phyloP scores from a whole-genome alignment of 1,139 yeast genomes.

The Saccharomyces hybrid region DNA sequence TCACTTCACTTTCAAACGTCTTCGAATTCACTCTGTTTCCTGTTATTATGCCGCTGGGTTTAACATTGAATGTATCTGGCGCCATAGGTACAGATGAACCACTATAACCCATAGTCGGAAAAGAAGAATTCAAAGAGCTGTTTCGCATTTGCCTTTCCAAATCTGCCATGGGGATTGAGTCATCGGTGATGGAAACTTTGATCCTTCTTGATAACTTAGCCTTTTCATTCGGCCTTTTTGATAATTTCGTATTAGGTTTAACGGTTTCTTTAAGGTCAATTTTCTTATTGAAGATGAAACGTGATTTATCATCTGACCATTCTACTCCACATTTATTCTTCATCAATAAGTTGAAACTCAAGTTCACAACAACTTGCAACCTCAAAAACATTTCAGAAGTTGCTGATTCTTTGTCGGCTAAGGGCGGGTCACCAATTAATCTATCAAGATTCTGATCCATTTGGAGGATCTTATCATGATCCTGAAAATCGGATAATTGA shows the following conservation, averaged over 20 bases:
- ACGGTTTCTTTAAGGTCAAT: conserved; percentile 1
- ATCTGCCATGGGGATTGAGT: not conserved
- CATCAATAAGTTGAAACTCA: conserved; percentile 32
- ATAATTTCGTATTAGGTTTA: not conserved
- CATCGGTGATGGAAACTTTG: conserved; percentile 2
- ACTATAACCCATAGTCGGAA: conserved; percentile 22
- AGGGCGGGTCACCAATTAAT: conserved; percentile 24
- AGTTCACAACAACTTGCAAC: conserved; percentile 33
- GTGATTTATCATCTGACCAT: conserved; percentile 22
- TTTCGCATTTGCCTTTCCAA: not conserved
- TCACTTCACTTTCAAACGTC: not conserved
- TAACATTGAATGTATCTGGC: conserved; percentile 21
- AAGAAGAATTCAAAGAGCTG: not conserved
- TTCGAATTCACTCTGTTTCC: not conserved
- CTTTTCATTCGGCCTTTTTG: conserved; percentile 6
- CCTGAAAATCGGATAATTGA: conserved; percentile 55
- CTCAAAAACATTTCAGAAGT: conserved; percentile 34
- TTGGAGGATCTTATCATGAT: conserved; percentile 32
- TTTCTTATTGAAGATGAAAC: conserved; percentile 13
- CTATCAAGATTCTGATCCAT: conserved; percentile 26
- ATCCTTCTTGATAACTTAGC: not conserved
- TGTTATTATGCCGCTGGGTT: conserved; percentile 18
- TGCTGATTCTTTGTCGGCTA: conserved; percentile 19
- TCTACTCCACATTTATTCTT: conserved; percentile 33
- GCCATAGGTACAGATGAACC: conserved; percentile 30